phyloP scores from a whole-genome alignment of 1,139 yeast genomes.

The Lodderomyces oxycetoniae region DNA sequence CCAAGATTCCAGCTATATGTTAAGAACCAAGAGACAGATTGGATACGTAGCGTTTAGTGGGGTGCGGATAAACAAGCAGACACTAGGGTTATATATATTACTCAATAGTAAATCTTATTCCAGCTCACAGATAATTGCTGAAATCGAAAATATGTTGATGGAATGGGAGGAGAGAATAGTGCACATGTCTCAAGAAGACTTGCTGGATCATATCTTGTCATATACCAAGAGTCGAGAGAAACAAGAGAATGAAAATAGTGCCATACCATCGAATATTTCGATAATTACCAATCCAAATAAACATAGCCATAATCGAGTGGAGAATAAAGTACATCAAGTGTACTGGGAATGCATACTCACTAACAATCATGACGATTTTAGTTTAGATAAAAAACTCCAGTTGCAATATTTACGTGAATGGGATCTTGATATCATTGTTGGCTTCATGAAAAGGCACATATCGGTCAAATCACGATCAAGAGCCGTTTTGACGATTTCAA shows the following conservation, averaged over 20 bases:
- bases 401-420: neutral
- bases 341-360: slow-evolving; percentile 4
- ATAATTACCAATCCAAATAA: slow-evolving; percentile 2
- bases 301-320: slow-evolving; percentile 2
- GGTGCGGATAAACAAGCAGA: slow-evolving; percentile 42
- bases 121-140: slow-evolving; percentile 31
- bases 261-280: slow-evolving; percentile 2
- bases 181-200: slow-evolving; percentile 26
- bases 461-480: slow-evolving; percentile 34
- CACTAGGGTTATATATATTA: slow-evolving; percentile 50
- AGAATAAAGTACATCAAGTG: neutral
- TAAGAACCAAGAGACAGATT: slow-evolving; percentile 47
- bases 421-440: neutral
- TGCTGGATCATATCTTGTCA: slow-evolving; percentile 29
- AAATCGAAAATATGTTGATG: slow-evolving; percentile 42
- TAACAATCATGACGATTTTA: slow-evolving; percentile 3
- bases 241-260: slow-evolving; percentile 21
- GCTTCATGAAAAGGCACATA: slow-evolving; percentile 28
- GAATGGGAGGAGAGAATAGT: slow-evolving; percentile 29
- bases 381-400: neutral
- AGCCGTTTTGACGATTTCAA: slow-evolving; percentile 19
- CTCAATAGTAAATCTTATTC: slow-evolving; percentile 39
- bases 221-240: slow-evolving; percentile 30
- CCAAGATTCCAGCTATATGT: slow-evolving; percentile 35
- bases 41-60: slow-evolving; percentile 51